Evolutionary conservation across 768 basidiomycete species (phyloP).

Genomic region (Tulasnella sp.): DNA sequence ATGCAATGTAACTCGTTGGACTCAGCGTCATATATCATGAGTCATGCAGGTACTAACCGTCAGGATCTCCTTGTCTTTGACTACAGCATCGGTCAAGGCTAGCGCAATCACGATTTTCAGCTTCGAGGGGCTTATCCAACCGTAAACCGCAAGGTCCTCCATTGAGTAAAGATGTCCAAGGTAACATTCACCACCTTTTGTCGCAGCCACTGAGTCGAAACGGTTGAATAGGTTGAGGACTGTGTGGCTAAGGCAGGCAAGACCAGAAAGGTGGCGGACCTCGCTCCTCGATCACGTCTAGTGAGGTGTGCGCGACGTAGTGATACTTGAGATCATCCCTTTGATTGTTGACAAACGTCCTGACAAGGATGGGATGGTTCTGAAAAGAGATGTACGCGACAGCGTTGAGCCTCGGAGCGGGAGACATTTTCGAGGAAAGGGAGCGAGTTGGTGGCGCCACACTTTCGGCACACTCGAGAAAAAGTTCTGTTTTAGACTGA

Average conservation of each 20-base stretch:
- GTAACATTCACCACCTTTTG: constrained; percentile 66
- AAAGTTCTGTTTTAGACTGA: constrained; percentile 1
- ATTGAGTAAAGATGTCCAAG: constrained; percentile 79
- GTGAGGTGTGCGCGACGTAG: constrained; percentile 80
- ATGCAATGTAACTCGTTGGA: neutral
- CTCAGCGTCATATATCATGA: neutral
- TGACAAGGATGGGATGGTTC: constrained; percentile 71
- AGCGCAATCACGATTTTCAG: constrained; percentile 78
- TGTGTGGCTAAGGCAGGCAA: neutral
- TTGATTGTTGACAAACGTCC: constrained; percentile 51
- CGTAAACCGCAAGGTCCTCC: constrained; percentile 88
- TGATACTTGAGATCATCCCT: constrained; percentile 63
- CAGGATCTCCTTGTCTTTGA: constrained; percentile 68
- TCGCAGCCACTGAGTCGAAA: constrained; percentile 29
- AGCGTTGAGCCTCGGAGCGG: constrained; percentile 48
- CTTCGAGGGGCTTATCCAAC: constrained; percentile 79
- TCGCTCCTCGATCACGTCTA: constrained; percentile 88
- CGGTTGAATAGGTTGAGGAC: neutral
- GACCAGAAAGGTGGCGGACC: constrained; percentile 36
- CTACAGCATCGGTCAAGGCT: constrained; percentile 67
- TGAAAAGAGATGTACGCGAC: constrained; percentile 78
- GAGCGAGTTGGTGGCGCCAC: neutral
- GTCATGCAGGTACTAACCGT: constrained; percentile 38
- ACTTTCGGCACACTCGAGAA: neutral
- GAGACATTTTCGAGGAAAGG: neutral